phyloP scores from a whole-genome alignment of 768 basidiomycete genomes.

The Russula sp. region DNA sequence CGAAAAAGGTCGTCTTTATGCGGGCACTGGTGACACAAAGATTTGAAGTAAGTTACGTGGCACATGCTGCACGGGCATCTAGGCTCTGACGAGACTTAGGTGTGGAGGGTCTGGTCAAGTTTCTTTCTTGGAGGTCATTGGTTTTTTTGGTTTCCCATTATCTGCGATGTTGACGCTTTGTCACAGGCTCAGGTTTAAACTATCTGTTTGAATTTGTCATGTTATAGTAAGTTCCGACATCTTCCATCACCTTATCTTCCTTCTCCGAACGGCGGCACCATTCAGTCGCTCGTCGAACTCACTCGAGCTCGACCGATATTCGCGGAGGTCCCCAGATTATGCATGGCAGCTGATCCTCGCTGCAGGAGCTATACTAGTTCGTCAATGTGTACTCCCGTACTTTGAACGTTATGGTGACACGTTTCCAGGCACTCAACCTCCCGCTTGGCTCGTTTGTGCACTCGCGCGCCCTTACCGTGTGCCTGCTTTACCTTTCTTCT shows the following conservation, averaged over 20 bases:
- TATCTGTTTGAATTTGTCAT: conserved; percentile 64
- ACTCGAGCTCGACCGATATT: conserved; percentile 58
- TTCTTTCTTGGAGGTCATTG: conserved; percentile 62
- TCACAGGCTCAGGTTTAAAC: conserved; percentile 43
- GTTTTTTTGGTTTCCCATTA: neutral
- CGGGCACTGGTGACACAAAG: conserved; percentile 38
- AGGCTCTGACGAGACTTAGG: conserved; percentile 33
- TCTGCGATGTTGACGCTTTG: neutral
- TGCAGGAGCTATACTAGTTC: conserved; percentile 51
- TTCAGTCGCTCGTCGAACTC: conserved; percentile 57
- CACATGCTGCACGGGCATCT: neutral
- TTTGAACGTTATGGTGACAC: neutral
- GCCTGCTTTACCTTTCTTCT: conserved; percentile 64
- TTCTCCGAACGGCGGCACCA: conserved; percentile 1
- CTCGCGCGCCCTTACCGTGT: conserved; percentile 58
- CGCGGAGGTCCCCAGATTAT: conserved; percentile 59
- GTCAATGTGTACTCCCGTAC: neutral
- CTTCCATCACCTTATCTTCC: neutral
- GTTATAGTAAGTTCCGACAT: conserved; percentile 51
- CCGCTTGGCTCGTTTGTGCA: conserved; percentile 55
- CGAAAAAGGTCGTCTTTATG: conserved; percentile 52
- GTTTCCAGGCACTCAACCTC: conserved; percentile 45
- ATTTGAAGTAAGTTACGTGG: conserved; percentile 50
- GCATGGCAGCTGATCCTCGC: conserved; percentile 68
- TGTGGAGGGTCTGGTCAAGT: conserved; percentile 69